These are phyloP conservation scores for Dalechampia spathulata DNA, from an alignment of 441 rosid genomes.

Conservation along the genomic window DNA sequence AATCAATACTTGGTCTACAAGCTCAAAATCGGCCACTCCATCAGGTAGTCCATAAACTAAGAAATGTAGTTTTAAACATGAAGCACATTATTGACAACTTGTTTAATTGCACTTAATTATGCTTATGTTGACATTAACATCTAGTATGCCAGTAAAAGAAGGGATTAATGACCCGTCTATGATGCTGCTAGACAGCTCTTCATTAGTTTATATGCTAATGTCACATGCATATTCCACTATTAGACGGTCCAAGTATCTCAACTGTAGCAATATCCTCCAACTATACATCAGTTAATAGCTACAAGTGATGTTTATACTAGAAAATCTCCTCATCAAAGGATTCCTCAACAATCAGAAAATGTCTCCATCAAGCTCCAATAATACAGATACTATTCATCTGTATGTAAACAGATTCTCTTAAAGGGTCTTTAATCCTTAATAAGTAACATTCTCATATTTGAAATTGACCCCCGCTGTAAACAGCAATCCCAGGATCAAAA, in stretches of 20 bases:
- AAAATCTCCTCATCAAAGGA: not conserved
- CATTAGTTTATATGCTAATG: not conserved
- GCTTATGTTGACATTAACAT: not conserved
- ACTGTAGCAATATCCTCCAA: too few species aligned
- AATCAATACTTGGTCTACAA: too few species aligned
- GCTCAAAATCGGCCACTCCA: too few species aligned
- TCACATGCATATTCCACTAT: not conserved
- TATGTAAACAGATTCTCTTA: too few species aligned
- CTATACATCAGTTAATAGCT: too few species aligned
- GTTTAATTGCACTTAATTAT: not conserved
- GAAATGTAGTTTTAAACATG: not conserved
- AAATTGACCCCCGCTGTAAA: not conserved
- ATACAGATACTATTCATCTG: not conserved
- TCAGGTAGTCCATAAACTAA: too few species aligned
- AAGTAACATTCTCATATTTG: not conserved
- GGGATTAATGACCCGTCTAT: not conserved
- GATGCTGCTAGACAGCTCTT: not conserved
- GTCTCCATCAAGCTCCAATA: not conserved
- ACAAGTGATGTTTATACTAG: too few species aligned
- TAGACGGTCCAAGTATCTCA: too few species aligned
- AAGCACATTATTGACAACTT: not conserved
- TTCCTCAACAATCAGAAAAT: not conserved
- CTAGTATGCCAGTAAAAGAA: not conserved
- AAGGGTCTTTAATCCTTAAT: not conserved
- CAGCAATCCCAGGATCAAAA: not conserved